Conservation (phyloP, 371 early-diverging fungal species). For the Haplosporangium sp. region DNA sequence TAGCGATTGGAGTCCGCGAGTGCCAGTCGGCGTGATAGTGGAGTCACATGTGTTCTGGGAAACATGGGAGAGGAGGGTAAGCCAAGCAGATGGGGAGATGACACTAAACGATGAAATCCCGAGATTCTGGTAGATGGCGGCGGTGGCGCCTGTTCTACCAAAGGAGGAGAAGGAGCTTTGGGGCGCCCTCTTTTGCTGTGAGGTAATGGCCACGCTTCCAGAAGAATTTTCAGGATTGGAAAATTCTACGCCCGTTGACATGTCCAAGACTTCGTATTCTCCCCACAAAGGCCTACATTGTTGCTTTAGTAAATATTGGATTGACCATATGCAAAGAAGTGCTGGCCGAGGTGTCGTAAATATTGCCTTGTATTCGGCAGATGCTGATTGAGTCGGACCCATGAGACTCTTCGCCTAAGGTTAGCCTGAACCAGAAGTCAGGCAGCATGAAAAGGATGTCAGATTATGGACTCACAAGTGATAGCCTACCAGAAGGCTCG, state of each 20-base stretch:
- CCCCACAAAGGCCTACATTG: not conserved
- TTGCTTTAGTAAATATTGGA: too few species aligned
- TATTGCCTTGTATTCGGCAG: too few species aligned
- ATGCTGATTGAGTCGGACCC: too few species aligned
- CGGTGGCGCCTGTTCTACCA: too few species aligned
- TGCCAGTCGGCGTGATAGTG: too few species aligned
- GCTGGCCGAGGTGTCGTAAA: too few species aligned
- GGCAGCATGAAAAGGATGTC: not conserved
- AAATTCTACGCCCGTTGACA: not conserved
- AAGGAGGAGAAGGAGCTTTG: not conserved
- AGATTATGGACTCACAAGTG: not conserved
- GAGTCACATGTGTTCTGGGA: too few species aligned
- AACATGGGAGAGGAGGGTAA: too few species aligned
- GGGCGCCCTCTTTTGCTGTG: not conserved
- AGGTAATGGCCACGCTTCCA: not conserved
- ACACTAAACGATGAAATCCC: not conserved
- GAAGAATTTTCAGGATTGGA: not conserved
- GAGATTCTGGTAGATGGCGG: not conserved
- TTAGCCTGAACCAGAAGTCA: not conserved
- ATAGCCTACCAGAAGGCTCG: not conserved
- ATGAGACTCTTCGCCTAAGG: too few species aligned
- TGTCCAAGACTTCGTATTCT: not conserved
- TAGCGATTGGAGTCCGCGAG: too few species aligned
- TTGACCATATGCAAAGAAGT: not conserved
- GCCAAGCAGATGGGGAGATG: too few species aligned